phyloP scores from a whole-genome alignment of 257 asterid species.

The Anisodus acutangulus region DNA sequence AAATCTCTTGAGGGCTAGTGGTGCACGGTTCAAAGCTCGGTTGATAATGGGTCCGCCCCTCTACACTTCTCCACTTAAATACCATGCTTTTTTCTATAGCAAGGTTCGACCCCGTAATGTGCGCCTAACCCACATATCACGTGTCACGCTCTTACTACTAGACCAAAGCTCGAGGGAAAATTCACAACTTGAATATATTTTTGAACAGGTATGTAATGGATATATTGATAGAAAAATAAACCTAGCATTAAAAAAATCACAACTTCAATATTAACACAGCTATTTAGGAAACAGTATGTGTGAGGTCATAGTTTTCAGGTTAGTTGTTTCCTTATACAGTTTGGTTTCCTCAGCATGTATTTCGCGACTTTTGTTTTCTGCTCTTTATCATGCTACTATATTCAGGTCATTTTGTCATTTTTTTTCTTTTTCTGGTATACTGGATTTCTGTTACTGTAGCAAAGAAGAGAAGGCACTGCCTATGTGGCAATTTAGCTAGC shows the following conservation, averaged over 20 bases:
- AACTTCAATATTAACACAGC: neutral
- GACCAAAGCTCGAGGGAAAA: neutral
- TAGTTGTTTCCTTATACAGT: conserved; percentile 1
- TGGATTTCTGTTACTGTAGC: neutral
- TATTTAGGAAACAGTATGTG: neutral
- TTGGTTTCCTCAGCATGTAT: neutral
- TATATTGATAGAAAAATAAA: too few species aligned
- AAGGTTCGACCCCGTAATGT: neutral
- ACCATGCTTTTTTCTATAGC: neutral
- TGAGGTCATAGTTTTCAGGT: neutral
- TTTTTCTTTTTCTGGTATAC: neutral
- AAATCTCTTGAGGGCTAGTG: neutral
- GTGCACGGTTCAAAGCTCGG: neutral
- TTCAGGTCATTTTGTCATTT: neutral
- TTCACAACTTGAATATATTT: neutral
- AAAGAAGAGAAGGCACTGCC: neutral
- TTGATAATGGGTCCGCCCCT: neutral
- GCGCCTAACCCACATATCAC: neutral
- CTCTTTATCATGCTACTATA: conserved; percentile 3
- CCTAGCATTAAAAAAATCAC: neutral
- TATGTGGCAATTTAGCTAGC: neutral
- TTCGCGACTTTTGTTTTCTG: neutral
- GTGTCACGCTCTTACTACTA: neutral
- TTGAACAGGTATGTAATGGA: neutral
- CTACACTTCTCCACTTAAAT: neutral